Evolutionary conservation across 768 basidiomycete species (phyloP).

Genomic region (Podaxis sp.): DNA sequence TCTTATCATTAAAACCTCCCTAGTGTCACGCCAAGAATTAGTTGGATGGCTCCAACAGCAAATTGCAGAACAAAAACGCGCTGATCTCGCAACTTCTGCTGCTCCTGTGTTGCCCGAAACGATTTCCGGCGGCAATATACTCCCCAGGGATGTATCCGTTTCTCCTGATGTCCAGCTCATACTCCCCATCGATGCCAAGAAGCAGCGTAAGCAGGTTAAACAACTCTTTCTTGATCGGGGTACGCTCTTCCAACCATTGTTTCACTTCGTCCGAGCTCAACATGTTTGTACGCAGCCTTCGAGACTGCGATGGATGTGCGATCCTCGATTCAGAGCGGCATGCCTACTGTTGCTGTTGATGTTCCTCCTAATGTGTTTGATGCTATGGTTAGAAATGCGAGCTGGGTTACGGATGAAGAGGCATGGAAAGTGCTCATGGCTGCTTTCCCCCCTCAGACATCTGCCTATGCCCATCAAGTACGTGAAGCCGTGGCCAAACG

Average conservation of each 20-base stretch:
- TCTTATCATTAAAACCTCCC: slow-evolving; percentile 7
- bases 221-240: slow-evolving; percentile 68
- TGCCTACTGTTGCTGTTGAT: slow-evolving; percentile 72
- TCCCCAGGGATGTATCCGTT: slow-evolving; percentile 32
- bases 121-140: slow-evolving; percentile 23
- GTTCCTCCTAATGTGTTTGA: slow-evolving; percentile 60
- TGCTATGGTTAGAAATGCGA: slow-evolving; percentile 46
- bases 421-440: slow-evolving; percentile 59
- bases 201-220: slow-evolving; percentile 68
- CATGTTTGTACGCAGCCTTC: slow-evolving; percentile 43
- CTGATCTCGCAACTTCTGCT: slow-evolving; percentile 63
- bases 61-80: slow-evolving; percentile 74
- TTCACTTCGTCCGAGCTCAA: background rate
- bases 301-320: slow-evolving; percentile 57
- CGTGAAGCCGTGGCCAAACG: slow-evolving; percentile 61
- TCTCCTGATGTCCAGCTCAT: slow-evolving; percentile 56
- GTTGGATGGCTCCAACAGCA: slow-evolving; percentile 72
- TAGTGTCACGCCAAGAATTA: slow-evolving; percentile 59
- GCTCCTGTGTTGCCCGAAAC: slow-evolving; percentile 38
- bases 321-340: slow-evolving; percentile 50
- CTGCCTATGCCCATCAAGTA: slow-evolving; percentile 62
- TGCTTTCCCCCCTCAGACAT: slow-evolving; percentile 51
- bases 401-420: slow-evolving; percentile 76
- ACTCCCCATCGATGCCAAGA: slow-evolving; percentile 67
- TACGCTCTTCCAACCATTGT: slow-evolving; percentile 21